These are phyloP conservation scores for Orbilia blumenaviensis DNA, from an alignment of 2,329 filamentous ascomycete genomes.

Conservation along the genomic window DNA sequence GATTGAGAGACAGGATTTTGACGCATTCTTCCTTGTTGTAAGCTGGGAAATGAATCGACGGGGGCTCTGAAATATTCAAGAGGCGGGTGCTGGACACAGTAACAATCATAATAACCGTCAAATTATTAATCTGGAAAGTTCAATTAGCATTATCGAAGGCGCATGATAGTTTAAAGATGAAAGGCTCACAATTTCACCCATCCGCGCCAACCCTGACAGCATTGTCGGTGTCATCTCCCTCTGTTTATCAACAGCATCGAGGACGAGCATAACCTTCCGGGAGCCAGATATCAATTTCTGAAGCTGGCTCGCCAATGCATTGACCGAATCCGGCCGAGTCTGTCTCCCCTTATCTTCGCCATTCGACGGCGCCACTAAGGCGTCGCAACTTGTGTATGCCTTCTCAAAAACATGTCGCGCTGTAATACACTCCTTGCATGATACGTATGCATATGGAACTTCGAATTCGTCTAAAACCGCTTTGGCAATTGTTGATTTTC, in stretches of 20 bases:
- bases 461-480: conserved; percentile 68
- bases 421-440: conserved; percentile 79
- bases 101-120: conserved; percentile 80
- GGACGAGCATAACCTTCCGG: conserved; percentile 67
- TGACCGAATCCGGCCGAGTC: conserved; percentile 63
- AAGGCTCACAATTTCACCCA: conserved; percentile 78
- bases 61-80: conserved; percentile 74
- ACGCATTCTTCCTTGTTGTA: conserved; percentile 85
- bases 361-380: conserved; percentile 55
- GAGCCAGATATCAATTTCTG: conserved; percentile 69
- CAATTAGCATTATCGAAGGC: neutral
- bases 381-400: conserved; percentile 60
- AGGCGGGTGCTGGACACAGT: conserved; percentile 75
- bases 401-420: conserved; percentile 79
- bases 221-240: conserved; percentile 81
- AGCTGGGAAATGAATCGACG: conserved; percentile 82
- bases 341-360: conserved; percentile 71
- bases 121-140: conserved; percentile 73
- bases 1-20: conserved; percentile 73
- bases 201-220: conserved; percentile 78
- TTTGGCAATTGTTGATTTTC: conserved; percentile 78
- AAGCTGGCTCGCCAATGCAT: conserved; percentile 78
- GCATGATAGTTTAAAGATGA: neutral
- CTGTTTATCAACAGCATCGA: conserved; percentile 88
- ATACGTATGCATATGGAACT: conserved; percentile 70